Conservation (phyloP, 2,329 filamentous ascomycete species). For the Trichoderma aggressivum region DNA sequence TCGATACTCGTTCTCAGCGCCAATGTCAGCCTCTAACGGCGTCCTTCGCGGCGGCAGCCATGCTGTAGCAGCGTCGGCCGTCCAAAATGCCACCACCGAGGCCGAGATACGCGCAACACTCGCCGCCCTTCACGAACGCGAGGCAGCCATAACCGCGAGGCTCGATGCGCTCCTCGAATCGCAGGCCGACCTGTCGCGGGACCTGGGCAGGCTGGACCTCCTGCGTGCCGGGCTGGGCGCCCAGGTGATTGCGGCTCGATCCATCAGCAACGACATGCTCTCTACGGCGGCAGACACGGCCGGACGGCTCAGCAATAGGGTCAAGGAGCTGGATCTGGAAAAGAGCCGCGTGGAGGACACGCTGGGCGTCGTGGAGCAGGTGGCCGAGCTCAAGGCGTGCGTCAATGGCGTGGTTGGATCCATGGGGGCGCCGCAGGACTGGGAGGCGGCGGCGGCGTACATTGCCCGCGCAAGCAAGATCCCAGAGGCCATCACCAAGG, state of each 20-base stretch:
- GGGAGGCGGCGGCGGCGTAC: conserved; percentile 93
- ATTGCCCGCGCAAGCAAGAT: conserved; percentile 79
- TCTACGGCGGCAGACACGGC: conserved; percentile 82
- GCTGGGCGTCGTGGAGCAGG: conserved; percentile 87
- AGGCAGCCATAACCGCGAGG: conserved; percentile 68
- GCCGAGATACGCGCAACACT: conserved; percentile 78
- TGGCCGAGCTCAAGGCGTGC: conserved; percentile 94
- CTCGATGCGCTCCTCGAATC: conserved; percentile 76
- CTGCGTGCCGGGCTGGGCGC: conserved; percentile 83
- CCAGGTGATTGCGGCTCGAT: conserved; percentile 77
- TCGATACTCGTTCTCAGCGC: conserved; percentile 36
- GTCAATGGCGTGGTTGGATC: conserved; percentile 90
- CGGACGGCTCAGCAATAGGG: conserved; percentile 77
- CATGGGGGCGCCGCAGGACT: conserved; percentile 97
- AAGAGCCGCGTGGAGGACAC: conserved; percentile 90
- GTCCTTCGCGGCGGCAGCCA: conserved; percentile 34
- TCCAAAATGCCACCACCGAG: conserved; percentile 70
- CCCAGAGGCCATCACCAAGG: conserved; percentile 73
- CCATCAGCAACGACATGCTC: conserved; percentile 88
- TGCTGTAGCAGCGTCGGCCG: conserved; percentile 32
- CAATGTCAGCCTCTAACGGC: conserved; percentile 51
- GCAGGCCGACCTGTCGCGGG: conserved; percentile 81
- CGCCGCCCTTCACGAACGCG: conserved; percentile 69
- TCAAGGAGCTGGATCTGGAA: conserved; percentile 84
- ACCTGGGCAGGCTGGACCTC: conserved; percentile 82